Base-by-base conservation (phyloP, 2,329 filamentous ascomycete species). In the Cytospora piceae region DNA sequence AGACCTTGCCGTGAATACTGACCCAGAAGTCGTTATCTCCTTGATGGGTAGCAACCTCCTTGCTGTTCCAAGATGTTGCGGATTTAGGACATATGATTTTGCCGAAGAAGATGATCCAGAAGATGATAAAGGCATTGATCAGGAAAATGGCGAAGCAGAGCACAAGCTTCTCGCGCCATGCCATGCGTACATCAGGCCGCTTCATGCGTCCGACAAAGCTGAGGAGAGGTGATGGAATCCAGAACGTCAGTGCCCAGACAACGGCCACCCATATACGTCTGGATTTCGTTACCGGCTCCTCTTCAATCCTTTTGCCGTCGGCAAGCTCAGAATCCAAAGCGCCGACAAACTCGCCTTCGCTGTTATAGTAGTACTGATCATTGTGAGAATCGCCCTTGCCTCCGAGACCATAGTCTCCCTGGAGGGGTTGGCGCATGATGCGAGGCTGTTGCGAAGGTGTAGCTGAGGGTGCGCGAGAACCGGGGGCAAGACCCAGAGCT, bases 151-250 rank as follows among this genome's bases (percentile, higher is more conserved):
- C 72, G 66, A 91, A 81, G 56, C 94, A 88, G 14, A 99, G 81
- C 0, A 95, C 90, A 14, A 99, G 60, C 78, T 99, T 99, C 74
- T 99, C 95, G 77, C 95, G 87, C 95, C 95, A 99, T 0, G 95
- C 95, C 87, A 97, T 91, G 31, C 95, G 91, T 11, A 99, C 93
- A 78, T 99, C 95, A 1, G 94, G 95, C 63, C 95, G 89, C 79
- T 96, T 96, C 95, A 99, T 99, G 27, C 94, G 91, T 37, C 95
- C 95, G 65, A 98, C 74, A 67, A 84, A 90, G n/a, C 86, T 85
- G 20, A 99, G 87, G 2, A 91, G 70, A 57, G 92, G 91, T 0
- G 94, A 98, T 0, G 95, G 95, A 70, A 97, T 95, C 91, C 92
- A 98, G 75, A 93, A 98, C 0, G 95, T 99, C 58, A 96, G 70